Conservation (phyloP, 805 yeast species). For the Tetrapisispora nanseiensis region DNA sequence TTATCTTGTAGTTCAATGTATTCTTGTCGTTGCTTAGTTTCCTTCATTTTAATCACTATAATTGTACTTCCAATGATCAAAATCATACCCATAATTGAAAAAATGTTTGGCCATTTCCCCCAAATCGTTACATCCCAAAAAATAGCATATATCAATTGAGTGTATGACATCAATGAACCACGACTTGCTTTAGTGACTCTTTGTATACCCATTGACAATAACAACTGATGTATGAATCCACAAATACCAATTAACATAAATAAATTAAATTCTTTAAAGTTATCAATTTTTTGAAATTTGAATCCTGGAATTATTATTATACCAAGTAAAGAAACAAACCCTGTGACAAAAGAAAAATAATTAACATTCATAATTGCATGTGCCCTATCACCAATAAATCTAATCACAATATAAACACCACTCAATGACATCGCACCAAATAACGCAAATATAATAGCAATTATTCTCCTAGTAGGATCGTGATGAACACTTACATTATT, state of each 20-base stretch:
- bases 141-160: slow-evolving; percentile 70
- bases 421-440: slow-evolving; percentile 64
- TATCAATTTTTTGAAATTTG: slow-evolving; percentile 50
- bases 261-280: slow-evolving; percentile 55
- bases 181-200: slow-evolving; percentile 63
- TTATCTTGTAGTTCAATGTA: neutral
- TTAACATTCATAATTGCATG: slow-evolving; percentile 76
- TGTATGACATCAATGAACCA: slow-evolving; percentile 64
- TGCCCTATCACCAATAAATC: slow-evolving; percentile 67
- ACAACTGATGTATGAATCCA: slow-evolving; percentile 77
- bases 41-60: slow-evolving; percentile 35
- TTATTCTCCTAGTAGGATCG: slow-evolving; percentile 36
- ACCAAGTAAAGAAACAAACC: slow-evolving; percentile 43
- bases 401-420: slow-evolving; percentile 55
- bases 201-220: slow-evolving; percentile 74
- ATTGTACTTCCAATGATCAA: slow-evolving; percentile 60
- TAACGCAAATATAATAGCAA: slow-evolving; percentile 56
- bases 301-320: slow-evolving; percentile 49
- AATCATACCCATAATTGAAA: slow-evolving; percentile 60
- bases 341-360: slow-evolving; percentile 57
- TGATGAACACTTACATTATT: slow-evolving; percentile 20
- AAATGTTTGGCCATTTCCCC: slow-evolving; percentile 59
- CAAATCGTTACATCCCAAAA: slow-evolving; percentile 65
- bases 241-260: slow-evolving; percentile 55
- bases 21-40: neutral